Evolutionary conservation across 2,329 filamentous ascomycete genomes (phyloP).

Genomic region (Calcarisporium arbuscula): DNA sequence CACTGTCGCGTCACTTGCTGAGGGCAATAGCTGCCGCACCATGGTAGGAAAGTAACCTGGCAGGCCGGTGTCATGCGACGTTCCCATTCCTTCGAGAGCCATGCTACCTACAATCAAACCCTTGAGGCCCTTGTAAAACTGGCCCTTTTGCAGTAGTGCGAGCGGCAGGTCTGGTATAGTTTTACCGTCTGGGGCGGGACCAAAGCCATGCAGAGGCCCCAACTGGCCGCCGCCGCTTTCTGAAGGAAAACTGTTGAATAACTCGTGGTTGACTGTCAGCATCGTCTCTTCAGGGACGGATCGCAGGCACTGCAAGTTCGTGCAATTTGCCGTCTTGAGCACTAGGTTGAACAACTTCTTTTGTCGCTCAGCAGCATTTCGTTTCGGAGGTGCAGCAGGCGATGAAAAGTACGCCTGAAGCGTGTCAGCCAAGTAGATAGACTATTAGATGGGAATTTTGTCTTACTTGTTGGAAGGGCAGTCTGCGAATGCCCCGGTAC

Average conservation of each 20-base stretch:
- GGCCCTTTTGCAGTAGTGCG: conserved; percentile 5
- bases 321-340: conserved; percentile 8
- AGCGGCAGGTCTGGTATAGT: conserved; percentile 11
- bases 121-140: conserved; percentile 6
- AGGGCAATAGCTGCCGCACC: conserved; percentile 9
- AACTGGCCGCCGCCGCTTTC: conserved; percentile 15
- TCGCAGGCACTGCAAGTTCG: conserved; percentile 7
- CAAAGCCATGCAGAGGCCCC: conserved; percentile 13
- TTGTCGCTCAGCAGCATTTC: conserved; percentile 8
- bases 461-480: conserved; percentile 32
- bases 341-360: conserved; percentile 8
- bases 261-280: conserved; percentile 6
- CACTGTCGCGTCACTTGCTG: conserved; percentile 8
- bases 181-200: conserved; percentile 11
- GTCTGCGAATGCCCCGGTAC: conserved; percentile 25
- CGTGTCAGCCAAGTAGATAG: background rate
- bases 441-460: background rate
- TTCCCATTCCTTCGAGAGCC: conserved; percentile 10
- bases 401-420: conserved; percentile 9
- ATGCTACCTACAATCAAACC: conserved; percentile 11
- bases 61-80: conserved; percentile 9
- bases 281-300: conserved; percentile 7
- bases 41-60: conserved; percentile 9
- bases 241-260: conserved; percentile 11
- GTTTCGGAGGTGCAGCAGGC: conserved; percentile 7